Evolutionary conservation across 768 basidiomycete species (phyloP), one percentile per base, ranked within the genome.

Genomic region (Naganishia kalamii): DNA sequence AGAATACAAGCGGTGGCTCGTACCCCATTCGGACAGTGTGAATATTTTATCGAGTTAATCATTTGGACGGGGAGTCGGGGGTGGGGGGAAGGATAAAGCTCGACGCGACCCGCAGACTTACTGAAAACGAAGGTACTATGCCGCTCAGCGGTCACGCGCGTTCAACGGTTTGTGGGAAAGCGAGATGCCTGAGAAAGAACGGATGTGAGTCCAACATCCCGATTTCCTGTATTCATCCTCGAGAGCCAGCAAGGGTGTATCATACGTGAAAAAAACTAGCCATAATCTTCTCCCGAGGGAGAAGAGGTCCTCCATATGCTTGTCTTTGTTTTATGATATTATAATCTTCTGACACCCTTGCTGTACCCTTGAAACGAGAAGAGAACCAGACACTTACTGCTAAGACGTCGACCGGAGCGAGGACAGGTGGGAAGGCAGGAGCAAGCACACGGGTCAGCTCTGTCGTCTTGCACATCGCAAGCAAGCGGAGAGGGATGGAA

Each of bases 211-310:
- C 29, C 23, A 33, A 7, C 21, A 32, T 32, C 59, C 15, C 21
- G 44, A 19, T 17, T 48, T 17, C 32, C 21, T 3, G 19, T 5
- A 44, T 11, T n/a, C 10, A n/a, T n/a, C 19, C 21, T 4, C 43
- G 19, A 8, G 27, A 32, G 37, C 19, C n/a, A 3, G 30, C 25
- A 25, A 35, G 8, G 13, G 21, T 30, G 47, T 32, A 44, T 65
- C 64, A 65, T 65, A 65, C 64, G 64, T 46, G 49, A 43, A 47
- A 65, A 65, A 59, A 60, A 43, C 46, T 65, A 65, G 64, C 64
- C 64, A 65, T 25, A 32, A 52, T 21, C 46, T 30, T 40, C 41
- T 29, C 50, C 48, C 23, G 32, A 47, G 33, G 44, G 30, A 35
- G 30, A 21, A 25, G 54, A 25, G 54, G 64, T 65, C 52, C 64